Conservation (phyloP, 192 early-diverging fungal species). For the Rhizoclosmatium globosum region DNA sequence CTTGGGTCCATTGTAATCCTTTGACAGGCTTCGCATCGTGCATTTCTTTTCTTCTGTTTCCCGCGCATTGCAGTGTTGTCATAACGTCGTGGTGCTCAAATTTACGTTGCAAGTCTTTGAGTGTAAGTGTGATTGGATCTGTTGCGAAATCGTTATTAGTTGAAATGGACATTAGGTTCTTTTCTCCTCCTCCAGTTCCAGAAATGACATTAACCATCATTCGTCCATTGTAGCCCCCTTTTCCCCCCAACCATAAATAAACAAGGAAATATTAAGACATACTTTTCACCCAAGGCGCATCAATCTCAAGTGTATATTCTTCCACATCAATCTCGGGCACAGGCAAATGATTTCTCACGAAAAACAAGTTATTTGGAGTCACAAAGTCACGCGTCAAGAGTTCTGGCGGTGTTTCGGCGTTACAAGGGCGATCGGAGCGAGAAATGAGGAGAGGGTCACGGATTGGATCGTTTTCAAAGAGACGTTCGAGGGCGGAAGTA, state of each 20-base stretch:
- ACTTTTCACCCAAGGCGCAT: constrained; percentile 50
- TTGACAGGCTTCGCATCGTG: constrained; percentile 78
- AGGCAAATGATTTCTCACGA: constrained; percentile 87
- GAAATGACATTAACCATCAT: no score
- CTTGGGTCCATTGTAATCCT: constrained; percentile 82
- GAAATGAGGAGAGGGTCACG: constrained; percentile 69
- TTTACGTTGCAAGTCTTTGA: constrained; percentile 60
- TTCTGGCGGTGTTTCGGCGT: constrained; percentile 79
- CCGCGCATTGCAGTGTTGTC: constrained; percentile 83
- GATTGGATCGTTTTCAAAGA: constrained; percentile 77
- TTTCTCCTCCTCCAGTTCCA: no score
- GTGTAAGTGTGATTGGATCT: constrained; percentile 47
- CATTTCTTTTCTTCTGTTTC: constrained; percentile 83
- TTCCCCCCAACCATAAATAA: no score
- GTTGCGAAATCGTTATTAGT: background rate
- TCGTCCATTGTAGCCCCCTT: no score
- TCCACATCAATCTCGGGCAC: constrained; percentile 76
- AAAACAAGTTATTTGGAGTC: constrained; percentile 67
- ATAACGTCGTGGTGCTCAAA: constrained; percentile 65
- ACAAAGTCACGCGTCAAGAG: constrained; percentile 63
- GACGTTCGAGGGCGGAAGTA: constrained; percentile 36
- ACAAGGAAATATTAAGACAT: no score
- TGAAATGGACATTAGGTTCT: no score
- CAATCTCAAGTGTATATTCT: constrained; percentile 67
- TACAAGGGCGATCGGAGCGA: constrained; percentile 78